A percentile compares a stretch with the other conserved stretches of the same genome.
Evolutionary conservation across 2,329 filamentous ascomycete genomes (phyloP).

Genomic region (Hypomyces rosellus): DNA sequence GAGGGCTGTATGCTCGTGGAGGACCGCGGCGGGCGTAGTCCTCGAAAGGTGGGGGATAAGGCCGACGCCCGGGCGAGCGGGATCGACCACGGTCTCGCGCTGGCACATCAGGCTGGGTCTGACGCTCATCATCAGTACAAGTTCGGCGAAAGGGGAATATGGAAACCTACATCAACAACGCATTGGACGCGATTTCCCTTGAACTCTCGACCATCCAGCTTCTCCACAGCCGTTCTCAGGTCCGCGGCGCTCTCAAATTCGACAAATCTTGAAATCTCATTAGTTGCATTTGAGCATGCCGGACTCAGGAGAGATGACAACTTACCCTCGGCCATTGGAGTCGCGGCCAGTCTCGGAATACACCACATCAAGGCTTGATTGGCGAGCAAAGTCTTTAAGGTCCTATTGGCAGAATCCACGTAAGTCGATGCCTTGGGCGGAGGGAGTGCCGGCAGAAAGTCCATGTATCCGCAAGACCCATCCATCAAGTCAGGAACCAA

Average conservation of each 20-base stretch:
- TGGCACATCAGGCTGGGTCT: slow-evolving; percentile 76
- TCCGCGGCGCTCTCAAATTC: slow-evolving; percentile 94
- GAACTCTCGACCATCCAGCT: slow-evolving; percentile 88
- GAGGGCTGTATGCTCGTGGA: slow-evolving; percentile 77
- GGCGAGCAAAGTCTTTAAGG: slow-evolving; percentile 97
- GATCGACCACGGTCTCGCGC: slow-evolving; percentile 67
- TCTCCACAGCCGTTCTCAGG: slow-evolving; percentile 85
- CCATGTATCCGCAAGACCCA: slow-evolving; percentile 30
- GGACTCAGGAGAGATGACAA: slow-evolving; percentile 17
- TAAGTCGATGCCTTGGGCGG: slow-evolving; percentile 65
- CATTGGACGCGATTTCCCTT: slow-evolving; percentile 85
- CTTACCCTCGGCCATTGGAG: slow-evolving; percentile 85
- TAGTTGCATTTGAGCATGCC: no score
- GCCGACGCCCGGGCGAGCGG: slow-evolving; percentile 62
- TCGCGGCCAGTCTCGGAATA: slow-evolving; percentile 95
- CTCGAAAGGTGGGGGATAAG: slow-evolving; percentile 60
- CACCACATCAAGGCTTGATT: slow-evolving; percentile 94
- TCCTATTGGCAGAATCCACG: slow-evolving; percentile 82
- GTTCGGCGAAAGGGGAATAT: background rate
- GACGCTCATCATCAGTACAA: slow-evolving; percentile 2
- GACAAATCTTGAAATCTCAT: slow-evolving; percentile 63
- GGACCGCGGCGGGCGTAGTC: slow-evolving; percentile 77
- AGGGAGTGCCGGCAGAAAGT: slow-evolving; percentile 23
- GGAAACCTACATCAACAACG: slow-evolving; percentile 69
- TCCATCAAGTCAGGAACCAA: slow-evolving; percentile 34